A percentile compares a stretch with the other conserved stretches of the same genome.
Evolutionary conservation across 352 stramenopile genomes (phyloP).

Genomic region (Globisporangium heterothallicum): DNA sequence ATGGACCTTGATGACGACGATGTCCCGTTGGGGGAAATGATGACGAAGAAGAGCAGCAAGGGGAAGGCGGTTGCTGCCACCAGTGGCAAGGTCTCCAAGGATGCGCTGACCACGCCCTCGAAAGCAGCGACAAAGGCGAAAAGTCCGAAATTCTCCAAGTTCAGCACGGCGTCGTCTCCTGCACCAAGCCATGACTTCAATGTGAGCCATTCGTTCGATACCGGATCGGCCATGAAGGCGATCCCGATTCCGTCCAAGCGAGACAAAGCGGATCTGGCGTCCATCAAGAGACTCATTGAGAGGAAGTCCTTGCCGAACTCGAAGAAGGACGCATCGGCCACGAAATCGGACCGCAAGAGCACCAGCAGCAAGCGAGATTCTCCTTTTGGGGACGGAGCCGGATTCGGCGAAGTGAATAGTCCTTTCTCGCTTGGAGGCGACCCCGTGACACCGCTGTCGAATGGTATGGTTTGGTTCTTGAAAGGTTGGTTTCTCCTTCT

Average conservation of each 20-base stretch:
- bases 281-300: slow-evolving; percentile 9
- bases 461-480: too few species aligned
- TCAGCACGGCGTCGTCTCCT: slow-evolving; percentile 16
- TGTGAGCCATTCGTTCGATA: slow-evolving; percentile 18
- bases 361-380: slow-evolving; percentile 23
- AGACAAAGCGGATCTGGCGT: slow-evolving; percentile 16
- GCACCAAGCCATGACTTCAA: slow-evolving; percentile 15
- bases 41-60: neutral
- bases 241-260: slow-evolving; percentile 21
- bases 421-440: slow-evolving; percentile 60
- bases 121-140: slow-evolving; percentile 4
- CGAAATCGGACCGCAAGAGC: slow-evolving; percentile 13
- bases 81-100: neutral
- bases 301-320: slow-evolving; percentile 12
- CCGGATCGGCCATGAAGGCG: slow-evolving; percentile 19
- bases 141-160: slow-evolving; percentile 12
- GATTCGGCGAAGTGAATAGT: slow-evolving; percentile 38
- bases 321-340: neutral
- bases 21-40: neutral
- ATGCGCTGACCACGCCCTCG: neutral
- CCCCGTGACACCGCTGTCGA: slow-evolving; percentile 60
- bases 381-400: slow-evolving; percentile 22
- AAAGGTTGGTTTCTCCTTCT: too few species aligned
- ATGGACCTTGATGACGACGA: slow-evolving; percentile 17
- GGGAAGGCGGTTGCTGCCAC: neutral